Base-by-base conservation (phyloP, 805 yeast species). In the Wickerhamiella occidentalis region DNA sequence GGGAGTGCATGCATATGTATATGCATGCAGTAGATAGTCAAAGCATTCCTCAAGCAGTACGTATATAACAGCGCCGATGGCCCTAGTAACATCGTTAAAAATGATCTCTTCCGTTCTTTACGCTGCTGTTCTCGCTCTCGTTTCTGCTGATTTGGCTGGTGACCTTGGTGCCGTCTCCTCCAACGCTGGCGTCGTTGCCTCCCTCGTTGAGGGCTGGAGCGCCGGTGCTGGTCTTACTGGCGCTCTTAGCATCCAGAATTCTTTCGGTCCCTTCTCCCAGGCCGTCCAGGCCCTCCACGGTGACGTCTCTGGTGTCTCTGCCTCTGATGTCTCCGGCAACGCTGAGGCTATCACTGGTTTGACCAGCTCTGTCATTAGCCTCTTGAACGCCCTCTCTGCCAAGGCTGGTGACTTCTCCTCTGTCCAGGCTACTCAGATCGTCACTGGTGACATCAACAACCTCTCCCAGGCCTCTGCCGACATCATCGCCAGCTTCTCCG, bases 151-250 rank as follows among this genome's bases (percentile, higher is more conserved):
- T 37, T 25, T 48, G 17, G 21, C 28, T 28, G 51, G 42, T 36
- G 47, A 42, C 33, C 26, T 37, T 9, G 15, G 12, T 21, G 19
- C 47, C 19, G 51, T 43, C 21, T 72, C 67, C 1, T 80, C 73
- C 18, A 72, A 77, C 60, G 85, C 95, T 54, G 73, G 70, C 33
- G 42, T 36, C 30, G 51, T 57, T 40, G 41, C 41, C 18, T 21
- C 49, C 45, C 29, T 22, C 8, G 56, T 58, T 23, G 2, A 7
- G 28, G 38, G 37, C 46, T 56, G 54, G 55, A 15, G 30, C 45
- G 40, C 52, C 11, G 55, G 48, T 19, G 50, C 49, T 15, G 64
- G 65, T 37, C 52, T 61, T 17, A 28, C 21, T 15, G 65, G 62
- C 43, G 65, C 64, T 22, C 56, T 61, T 15, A 51, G 49, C 37